phyloP scores from a whole-genome alignment of 2,329 filamentous ascomycete genomes.

The Monosporascus sp. region DNA sequence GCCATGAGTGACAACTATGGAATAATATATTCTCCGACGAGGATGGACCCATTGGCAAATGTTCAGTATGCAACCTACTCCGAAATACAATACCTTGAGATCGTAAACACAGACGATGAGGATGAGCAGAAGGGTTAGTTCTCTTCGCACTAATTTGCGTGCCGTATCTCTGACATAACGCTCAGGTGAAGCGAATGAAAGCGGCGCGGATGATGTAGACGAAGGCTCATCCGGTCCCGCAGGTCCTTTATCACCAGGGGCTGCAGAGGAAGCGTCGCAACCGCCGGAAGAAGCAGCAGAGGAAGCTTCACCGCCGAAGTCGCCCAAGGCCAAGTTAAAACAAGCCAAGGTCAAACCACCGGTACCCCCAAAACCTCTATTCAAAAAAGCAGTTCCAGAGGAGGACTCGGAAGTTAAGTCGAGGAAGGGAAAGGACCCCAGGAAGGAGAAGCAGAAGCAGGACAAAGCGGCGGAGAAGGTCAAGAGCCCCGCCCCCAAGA shows the following conservation, averaged over 20 bases:
- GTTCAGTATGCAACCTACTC: slow-evolving; percentile 19
- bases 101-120: slow-evolving; percentile 13
- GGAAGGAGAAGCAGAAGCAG: slow-evolving; percentile 8
- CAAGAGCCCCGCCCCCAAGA: slow-evolving; percentile 5
- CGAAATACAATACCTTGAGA: slow-evolving; percentile 11
- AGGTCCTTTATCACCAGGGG: not conserved
- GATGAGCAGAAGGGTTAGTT: slow-evolving; percentile 18
- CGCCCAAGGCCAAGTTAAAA: slow-evolving; percentile 10
- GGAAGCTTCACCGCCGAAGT: slow-evolving; percentile 6
- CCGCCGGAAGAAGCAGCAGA: not conserved
- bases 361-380: not conserved
- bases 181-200: slow-evolving; percentile 11
- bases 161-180: slow-evolving; percentile 13
- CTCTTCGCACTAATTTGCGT: not conserved
- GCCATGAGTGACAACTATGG: slow-evolving; percentile 19
- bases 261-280: slow-evolving; percentile 1
- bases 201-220: slow-evolving; percentile 10
- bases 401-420: no score
- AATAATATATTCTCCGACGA: slow-evolving; percentile 17
- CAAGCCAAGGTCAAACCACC: slow-evolving; percentile 3
- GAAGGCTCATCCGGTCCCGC: slow-evolving; percentile 7
- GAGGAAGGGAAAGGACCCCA: slow-evolving; percentile 6
- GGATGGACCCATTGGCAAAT: slow-evolving; percentile 12
- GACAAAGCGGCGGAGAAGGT: slow-evolving; percentile 9
- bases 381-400: not conserved